Conservation (phyloP, 768 basidiomycete genomes). For the Mycena galericulata region DNA sequence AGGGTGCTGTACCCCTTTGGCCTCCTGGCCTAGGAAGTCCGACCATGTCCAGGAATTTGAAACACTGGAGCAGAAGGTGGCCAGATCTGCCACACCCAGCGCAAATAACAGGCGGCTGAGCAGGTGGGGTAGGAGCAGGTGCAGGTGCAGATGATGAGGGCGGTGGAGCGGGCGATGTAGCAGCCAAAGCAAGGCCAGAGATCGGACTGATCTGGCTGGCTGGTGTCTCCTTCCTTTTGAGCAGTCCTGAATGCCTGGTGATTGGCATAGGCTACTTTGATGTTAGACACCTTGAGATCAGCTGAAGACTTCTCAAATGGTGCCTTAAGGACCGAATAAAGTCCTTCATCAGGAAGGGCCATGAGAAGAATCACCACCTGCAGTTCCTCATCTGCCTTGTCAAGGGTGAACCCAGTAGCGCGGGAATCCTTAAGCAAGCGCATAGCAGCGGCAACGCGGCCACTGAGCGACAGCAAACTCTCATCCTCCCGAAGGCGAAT, state of each 20-base stretch:
- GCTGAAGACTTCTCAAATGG: conserved; percentile 20
- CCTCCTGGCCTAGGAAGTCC: neutral
- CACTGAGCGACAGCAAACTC: neutral
- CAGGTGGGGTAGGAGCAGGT: neutral
- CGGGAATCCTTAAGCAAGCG: conserved; percentile 7
- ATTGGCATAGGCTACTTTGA: conserved; percentile 22
- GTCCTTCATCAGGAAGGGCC: conserved; percentile 21
- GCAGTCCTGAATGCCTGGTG: conserved; percentile 28
- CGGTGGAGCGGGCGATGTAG: neutral
- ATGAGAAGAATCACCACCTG: conserved; percentile 16
- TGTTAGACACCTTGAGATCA: neutral
- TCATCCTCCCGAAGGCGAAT: conserved; percentile 20
- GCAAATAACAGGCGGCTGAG: too few relatives aligned
- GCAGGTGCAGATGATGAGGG: conserved; percentile 1
- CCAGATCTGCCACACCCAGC: too few relatives aligned
- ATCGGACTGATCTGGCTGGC: too few relatives aligned
- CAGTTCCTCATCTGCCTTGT: conserved; percentile 15
- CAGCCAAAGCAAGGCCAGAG: neutral
- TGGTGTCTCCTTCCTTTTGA: conserved; percentile 20
- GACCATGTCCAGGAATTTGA: neutral
- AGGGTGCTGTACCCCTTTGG: neutral
- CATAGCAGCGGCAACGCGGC: conserved; percentile 14
- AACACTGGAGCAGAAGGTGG: neutral
- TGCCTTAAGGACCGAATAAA: conserved; percentile 1
- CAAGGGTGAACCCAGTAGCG: neutral